These are phyloP conservation scores for Botryosphaeria dothidea DNA, from an alignment of 2,329 filamentous ascomycete genomes.

Conservation along the genomic window DNA sequence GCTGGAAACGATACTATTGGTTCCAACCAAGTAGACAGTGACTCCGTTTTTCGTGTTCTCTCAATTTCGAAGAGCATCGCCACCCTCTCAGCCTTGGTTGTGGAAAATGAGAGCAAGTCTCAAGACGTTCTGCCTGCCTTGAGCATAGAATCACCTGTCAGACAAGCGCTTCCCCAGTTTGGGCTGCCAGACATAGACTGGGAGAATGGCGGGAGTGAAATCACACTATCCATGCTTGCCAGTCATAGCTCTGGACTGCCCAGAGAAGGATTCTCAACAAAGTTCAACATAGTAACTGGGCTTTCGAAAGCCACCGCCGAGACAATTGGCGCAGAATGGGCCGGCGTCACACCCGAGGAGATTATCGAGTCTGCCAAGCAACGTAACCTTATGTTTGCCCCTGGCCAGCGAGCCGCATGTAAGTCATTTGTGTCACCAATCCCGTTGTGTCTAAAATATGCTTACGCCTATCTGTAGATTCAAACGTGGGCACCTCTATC, in stretches of 20 bases:
- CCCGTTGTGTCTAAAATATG: background rate
- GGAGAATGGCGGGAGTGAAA: slow-evolving; percentile 33
- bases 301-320: slow-evolving; percentile 28
- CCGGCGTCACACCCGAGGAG: slow-evolving; percentile 23
- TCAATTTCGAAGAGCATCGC: slow-evolving; percentile 34
- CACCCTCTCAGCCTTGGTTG: slow-evolving; percentile 27
- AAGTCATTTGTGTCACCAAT: background rate
- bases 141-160: slow-evolving; percentile 28
- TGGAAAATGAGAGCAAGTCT: slow-evolving; percentile 23
- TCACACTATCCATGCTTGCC: slow-evolving; percentile 34
- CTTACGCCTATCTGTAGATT: slow-evolving; percentile 23
- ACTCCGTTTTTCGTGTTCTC: slow-evolving; percentile 33
- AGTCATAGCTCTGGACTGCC: slow-evolving; percentile 33
- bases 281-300: slow-evolving; percentile 30
- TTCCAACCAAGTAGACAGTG: slow-evolving; percentile 24
- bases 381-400: slow-evolving; percentile 31
- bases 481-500: slow-evolving; percentile 32
- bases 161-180: slow-evolving; percentile 28
- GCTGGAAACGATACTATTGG: background rate
- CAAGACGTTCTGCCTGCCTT: slow-evolving; percentile 19
- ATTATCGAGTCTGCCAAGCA: slow-evolving; percentile 26
- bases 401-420: slow-evolving; percentile 30
- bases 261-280: slow-evolving; percentile 32
- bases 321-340: slow-evolving; percentile 32
- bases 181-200: slow-evolving; percentile 29